A percentile compares a stretch with the other conserved stretches of the same genome.
These are phyloP conservation scores for Coprinellus aureogranulatus DNA, from an alignment of 768 basidiomycete genomes.

Conservation along the genomic window DNA sequence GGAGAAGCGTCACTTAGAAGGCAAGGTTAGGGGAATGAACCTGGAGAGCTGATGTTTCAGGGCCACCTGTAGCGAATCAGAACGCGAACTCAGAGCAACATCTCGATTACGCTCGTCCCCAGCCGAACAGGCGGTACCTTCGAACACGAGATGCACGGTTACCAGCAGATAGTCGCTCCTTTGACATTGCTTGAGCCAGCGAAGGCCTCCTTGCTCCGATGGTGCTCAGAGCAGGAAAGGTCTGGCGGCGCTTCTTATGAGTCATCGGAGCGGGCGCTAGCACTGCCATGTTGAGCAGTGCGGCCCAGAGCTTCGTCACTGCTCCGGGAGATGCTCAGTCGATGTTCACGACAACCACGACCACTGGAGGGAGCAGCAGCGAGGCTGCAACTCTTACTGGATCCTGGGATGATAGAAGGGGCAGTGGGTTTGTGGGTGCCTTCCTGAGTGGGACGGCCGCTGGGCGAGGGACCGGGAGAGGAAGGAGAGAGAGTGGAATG, in stretches of 20 bases:
- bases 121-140: too few relatives aligned
- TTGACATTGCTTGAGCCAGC: too few relatives aligned
- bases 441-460: background rate
- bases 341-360: conserved; percentile 3
- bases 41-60: too few relatives aligned
- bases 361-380: background rate
- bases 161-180: too few relatives aligned
- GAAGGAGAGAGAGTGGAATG: conserved; percentile 10
- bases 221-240: too few relatives aligned
- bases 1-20: too few relatives aligned
- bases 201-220: too few relatives aligned
- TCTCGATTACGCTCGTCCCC: too few relatives aligned
- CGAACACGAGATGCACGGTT: too few relatives aligned
- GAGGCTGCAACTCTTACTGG: conserved; percentile 6
- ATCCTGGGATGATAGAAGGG: conserved; percentile 4
- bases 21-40: too few relatives aligned
- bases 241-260: background rate
- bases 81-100: too few relatives aligned
- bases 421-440: conserved; percentile 2
- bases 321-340: conserved; percentile 33
- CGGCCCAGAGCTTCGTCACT: conserved; percentile 67
- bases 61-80: too few relatives aligned
- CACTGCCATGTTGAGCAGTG: conserved; percentile 51
- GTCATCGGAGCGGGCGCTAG: background rate
- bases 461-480: background rate